Conservation (phyloP, 495 filamentous ascomycete species). For the Mycothermus thermophilus region DNA sequence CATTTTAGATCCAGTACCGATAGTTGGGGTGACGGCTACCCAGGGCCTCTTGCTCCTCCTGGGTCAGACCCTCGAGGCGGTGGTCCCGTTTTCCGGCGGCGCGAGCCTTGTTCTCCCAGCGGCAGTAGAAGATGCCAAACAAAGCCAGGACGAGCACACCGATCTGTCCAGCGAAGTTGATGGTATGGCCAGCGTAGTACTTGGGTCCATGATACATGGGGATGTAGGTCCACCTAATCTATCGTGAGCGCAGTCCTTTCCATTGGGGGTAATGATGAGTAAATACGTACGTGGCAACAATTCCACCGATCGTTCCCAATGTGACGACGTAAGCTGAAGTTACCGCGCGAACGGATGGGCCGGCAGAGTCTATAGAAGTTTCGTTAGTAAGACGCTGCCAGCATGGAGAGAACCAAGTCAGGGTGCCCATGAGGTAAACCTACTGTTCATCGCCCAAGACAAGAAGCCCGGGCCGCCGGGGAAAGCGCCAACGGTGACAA, state of each 20-base stretch:
- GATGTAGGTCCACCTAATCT: conserved; percentile 39
- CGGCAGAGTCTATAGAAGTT: conserved; percentile 28
- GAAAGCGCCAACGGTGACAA: conserved; percentile 38
- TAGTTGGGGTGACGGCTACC: conserved; percentile 43
- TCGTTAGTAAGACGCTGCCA: too few relatives aligned
- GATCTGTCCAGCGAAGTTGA: conserved; percentile 41
- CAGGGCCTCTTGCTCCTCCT: conserved; percentile 31
- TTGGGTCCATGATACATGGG: conserved; percentile 31
- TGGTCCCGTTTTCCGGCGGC: conserved; percentile 37
- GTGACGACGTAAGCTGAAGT: conserved; percentile 39
- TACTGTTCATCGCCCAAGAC: conserved; percentile 42
- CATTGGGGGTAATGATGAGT: neutral
- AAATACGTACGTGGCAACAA: conserved; percentile 35
- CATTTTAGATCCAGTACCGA: conserved; percentile 30
- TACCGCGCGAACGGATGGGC: conserved; percentile 42
- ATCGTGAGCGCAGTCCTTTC: too few relatives aligned
- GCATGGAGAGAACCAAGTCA: neutral
- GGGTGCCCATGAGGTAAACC: too few relatives aligned
- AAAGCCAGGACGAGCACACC: conserved; percentile 26
- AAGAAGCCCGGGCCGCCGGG: conserved; percentile 41
- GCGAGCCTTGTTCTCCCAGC: conserved; percentile 38
- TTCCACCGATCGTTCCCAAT: conserved; percentile 41
- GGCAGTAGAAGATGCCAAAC: conserved; percentile 38
- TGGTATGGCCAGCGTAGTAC: conserved; percentile 42
- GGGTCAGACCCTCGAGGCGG: conserved; percentile 36